Evolutionary conservation across 2,329 filamentous ascomycete genomes (phyloP).

Genomic region (Huntiella abstrusa): DNA sequence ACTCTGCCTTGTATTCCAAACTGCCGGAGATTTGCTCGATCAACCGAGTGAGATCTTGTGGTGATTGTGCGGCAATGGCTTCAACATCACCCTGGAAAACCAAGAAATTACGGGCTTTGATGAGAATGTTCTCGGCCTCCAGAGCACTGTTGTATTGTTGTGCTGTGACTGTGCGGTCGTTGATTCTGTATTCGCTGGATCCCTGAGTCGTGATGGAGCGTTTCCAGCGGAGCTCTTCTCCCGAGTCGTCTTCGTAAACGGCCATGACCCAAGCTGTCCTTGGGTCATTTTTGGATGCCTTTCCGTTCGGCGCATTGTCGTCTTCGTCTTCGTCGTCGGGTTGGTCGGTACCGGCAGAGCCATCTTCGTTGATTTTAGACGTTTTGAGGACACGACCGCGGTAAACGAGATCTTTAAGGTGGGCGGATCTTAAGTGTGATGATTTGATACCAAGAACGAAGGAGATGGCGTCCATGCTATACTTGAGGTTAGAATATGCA

Average conservation of each 20-base stretch:
- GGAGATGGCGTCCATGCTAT: conserved; percentile 94
- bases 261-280: conserved; percentile 98
- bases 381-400: conserved; percentile 84
- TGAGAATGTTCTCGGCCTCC: conserved; percentile 87
- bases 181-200: conserved; percentile 90
- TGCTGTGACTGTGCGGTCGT: conserved; percentile 72
- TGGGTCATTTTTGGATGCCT: conserved; percentile 59
- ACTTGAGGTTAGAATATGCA: conserved; percentile 5
- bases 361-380: conserved; percentile 81
- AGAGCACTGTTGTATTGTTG: conserved; percentile 86
- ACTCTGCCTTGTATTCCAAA: conserved; percentile 83
- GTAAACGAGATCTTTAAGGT: conserved; percentile 88
- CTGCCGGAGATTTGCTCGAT: conserved; percentile 98
- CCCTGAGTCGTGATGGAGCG: conserved; percentile 78
- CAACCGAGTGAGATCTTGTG: conserved; percentile 76
- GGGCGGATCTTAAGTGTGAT: conserved; percentile 84
- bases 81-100: conserved; percentile 98
- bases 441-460: conserved; percentile 98
- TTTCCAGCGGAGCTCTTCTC: conserved; percentile 90
- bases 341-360: conserved; percentile 47
- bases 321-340: conserved; percentile 44
- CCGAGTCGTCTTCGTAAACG: conserved; percentile 93
- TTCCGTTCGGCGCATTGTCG: conserved; percentile 35
- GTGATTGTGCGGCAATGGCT: conserved; percentile 85
- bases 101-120: conserved; percentile 93